A percentile compares a stretch with the other conserved stretches of the same genome.
These are phyloP conservation scores for Coemansia sp. DNA, from an alignment of 192 early-diverging fungal species.

Conservation along the genomic window DNA sequence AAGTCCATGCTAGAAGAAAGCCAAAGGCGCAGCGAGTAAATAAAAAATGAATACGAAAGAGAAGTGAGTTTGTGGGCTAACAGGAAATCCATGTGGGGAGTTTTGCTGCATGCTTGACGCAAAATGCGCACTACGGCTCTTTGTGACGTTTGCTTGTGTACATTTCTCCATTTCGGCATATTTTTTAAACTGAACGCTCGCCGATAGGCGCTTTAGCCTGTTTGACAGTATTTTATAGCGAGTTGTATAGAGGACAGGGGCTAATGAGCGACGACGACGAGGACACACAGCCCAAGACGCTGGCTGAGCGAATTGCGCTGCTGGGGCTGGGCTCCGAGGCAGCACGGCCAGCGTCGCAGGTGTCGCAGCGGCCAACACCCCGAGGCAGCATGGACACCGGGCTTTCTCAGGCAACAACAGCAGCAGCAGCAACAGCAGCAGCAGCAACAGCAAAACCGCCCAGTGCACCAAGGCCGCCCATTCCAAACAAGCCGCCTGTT, in stretches of 20 bases:
- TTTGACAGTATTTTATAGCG: not conserved
- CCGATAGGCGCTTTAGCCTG: conserved; percentile 4
- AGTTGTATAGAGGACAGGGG: too few species aligned
- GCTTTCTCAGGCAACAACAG: not conserved
- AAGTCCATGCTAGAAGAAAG: too few species aligned
- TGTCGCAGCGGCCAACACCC: conserved; percentile 3
- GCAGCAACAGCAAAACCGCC: not conserved
- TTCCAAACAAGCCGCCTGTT: conserved; percentile 19
- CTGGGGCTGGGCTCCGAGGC: conserved; percentile 34
- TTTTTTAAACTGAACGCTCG: too few species aligned
- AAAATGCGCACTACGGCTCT: too few species aligned
- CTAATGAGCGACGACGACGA: conserved; percentile 47
- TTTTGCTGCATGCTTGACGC: too few species aligned
- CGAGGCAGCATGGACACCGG: not conserved
- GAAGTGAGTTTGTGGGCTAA: too few species aligned
- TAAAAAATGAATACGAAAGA: too few species aligned
- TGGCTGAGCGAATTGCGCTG: conserved; percentile 52
- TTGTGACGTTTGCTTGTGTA: too few species aligned
- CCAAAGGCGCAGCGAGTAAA: too few species aligned
- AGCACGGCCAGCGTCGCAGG: conserved; percentile 20
- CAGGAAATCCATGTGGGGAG: too few species aligned
- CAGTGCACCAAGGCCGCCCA: conserved; percentile 11
- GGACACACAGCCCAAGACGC: conserved; percentile 40
- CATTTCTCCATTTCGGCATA: too few species aligned
- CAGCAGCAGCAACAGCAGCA: not conserved